Percentiles rank a stretch among this genome's conserved stretches.
phyloP scores from a whole-genome alignment of 202 grass and related monocot genomes.

The Carex sylvatica region DNA sequence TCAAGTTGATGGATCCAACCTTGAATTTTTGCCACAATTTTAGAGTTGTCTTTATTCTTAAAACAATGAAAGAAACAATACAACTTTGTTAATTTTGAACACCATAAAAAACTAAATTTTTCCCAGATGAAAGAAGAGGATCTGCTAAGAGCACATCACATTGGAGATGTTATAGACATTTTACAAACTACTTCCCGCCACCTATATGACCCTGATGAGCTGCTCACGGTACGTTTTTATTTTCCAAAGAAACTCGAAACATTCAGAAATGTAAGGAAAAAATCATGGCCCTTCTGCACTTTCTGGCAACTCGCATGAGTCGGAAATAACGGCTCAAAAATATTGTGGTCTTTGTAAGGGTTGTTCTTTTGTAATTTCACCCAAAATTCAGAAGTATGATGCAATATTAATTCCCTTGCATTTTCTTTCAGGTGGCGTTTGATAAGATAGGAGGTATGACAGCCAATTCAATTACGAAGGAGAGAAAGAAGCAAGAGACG shows the following conservation, averaged over 20 bases:
- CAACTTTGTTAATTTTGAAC: neutral
- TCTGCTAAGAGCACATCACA: conserved; percentile 67
- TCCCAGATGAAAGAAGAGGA: conserved; percentile 88
- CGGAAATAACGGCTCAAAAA: neutral
- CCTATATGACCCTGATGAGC: conserved; percentile 79
- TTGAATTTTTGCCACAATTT: neutral
- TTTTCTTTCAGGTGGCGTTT: conserved; percentile 62
- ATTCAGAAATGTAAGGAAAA: neutral
- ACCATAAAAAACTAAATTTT: neutral
- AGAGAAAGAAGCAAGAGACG: conserved; percentile 85
- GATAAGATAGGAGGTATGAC: conserved; percentile 96
- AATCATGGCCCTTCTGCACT: neutral
- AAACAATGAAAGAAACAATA: neutral
- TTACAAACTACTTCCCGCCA: conserved; percentile 75
- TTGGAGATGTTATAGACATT: conserved; percentile 89
- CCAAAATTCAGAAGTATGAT: neutral
- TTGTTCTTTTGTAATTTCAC: neutral
- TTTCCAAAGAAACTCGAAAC: neutral
- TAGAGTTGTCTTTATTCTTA: neutral
- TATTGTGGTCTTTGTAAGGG: neutral
- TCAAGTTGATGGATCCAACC: neutral
- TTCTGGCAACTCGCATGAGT: neutral
- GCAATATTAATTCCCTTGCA: neutral
- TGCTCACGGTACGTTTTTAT: conserved; percentile 63
- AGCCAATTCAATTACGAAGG: conserved; percentile 79